phyloP scores from a whole-genome alignment of 116 monocot genomes.

The Iris pallida region DNA sequence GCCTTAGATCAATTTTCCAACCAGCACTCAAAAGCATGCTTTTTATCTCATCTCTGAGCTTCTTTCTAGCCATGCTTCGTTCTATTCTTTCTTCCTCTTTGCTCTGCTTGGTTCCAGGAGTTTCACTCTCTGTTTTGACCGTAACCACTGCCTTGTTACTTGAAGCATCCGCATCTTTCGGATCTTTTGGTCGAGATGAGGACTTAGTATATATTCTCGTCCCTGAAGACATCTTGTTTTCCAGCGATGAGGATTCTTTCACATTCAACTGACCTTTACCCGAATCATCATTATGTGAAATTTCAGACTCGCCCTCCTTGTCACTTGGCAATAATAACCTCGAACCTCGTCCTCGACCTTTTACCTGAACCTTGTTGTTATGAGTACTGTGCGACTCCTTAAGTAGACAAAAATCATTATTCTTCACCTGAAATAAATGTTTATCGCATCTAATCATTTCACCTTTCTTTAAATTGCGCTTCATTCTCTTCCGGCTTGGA shows the following conservation, averaged over 20 bases:
- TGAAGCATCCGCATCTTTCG: not conserved
- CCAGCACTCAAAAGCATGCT: slow-evolving; percentile 60
- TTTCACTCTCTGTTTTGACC: not conserved
- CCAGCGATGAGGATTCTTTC: slow-evolving; percentile 9
- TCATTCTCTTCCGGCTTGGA: not conserved
- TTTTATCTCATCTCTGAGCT: slow-evolving; percentile 57
- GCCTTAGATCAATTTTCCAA: slow-evolving; percentile 80
- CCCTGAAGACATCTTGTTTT: not conserved
- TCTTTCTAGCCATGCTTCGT: slow-evolving; percentile 40
- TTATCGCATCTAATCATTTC: slow-evolving; percentile 3
- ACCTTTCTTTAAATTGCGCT: not conserved
- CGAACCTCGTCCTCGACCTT: not conserved
- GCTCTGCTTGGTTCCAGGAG: slow-evolving; percentile 8
- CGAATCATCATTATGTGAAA: slow-evolving; percentile 1
- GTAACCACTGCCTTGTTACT: not conserved
- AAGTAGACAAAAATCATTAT: not conserved
- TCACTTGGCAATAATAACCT: slow-evolving; percentile 22
- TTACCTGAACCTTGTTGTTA: not conserved
- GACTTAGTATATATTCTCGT: not conserved
- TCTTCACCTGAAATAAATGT: not conserved
- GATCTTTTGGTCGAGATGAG: not conserved
- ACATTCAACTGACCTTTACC: not conserved
- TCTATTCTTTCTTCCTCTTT: slow-evolving; percentile 10
- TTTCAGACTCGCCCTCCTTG: slow-evolving; percentile 7
- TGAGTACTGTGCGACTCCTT: not conserved